Percentiles rank a stretch among this genome's conserved stretches.
These are phyloP conservation scores for Sphaceloma murrayae DNA, from an alignment of 2,329 filamentous ascomycete genomes.

Conservation along the genomic window DNA sequence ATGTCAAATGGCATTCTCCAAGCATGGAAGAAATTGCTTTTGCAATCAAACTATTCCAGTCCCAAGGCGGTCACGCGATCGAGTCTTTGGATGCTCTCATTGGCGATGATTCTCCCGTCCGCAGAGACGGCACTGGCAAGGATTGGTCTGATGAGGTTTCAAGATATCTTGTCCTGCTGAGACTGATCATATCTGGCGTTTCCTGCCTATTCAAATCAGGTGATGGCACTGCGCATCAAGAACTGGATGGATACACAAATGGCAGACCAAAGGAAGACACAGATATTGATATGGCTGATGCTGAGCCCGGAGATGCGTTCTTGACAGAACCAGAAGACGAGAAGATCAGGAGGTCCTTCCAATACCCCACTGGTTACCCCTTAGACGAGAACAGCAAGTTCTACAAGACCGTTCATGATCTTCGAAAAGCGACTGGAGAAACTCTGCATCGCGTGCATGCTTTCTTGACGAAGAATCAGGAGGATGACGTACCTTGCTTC, in stretches of 20 bases:
- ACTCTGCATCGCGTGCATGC: conserved; percentile 74
- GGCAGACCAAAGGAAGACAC: conserved; percentile 35
- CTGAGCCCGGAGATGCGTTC: conserved; percentile 30
- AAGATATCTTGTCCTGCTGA: conserved; percentile 74
- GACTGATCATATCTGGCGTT: conserved; percentile 82
- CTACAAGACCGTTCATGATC: conserved; percentile 67
- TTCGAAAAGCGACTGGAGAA: conserved; percentile 70
- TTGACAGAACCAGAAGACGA: conserved; percentile 66
- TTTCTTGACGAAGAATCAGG: conserved; percentile 74
- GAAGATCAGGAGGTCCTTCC: conserved; percentile 74
- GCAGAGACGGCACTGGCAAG: conserved; percentile 89
- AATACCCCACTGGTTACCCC: conserved; percentile 80
- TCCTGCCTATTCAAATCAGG: conserved; percentile 77
- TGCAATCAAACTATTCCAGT: conserved; percentile 78
- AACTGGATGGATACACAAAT: conserved; percentile 46
- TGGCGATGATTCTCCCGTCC: conserved; percentile 69
- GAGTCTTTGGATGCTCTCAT: conserved; percentile 69
- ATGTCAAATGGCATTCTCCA: conserved; percentile 85
- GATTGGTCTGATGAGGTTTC: conserved; percentile 98
- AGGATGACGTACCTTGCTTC: conserved; percentile 94
- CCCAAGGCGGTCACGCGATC: conserved; percentile 68
- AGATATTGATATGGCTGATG: conserved; percentile 32
- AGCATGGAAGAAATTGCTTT: conserved; percentile 72
- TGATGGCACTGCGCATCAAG: conserved; percentile 31
- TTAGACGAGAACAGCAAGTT: conserved; percentile 53